Percentiles rank a stretch among this genome's conserved stretches.
Conservation (phyloP, 108 stramenopile genomes). For the Cyclostephanos invisitatus region DNA sequence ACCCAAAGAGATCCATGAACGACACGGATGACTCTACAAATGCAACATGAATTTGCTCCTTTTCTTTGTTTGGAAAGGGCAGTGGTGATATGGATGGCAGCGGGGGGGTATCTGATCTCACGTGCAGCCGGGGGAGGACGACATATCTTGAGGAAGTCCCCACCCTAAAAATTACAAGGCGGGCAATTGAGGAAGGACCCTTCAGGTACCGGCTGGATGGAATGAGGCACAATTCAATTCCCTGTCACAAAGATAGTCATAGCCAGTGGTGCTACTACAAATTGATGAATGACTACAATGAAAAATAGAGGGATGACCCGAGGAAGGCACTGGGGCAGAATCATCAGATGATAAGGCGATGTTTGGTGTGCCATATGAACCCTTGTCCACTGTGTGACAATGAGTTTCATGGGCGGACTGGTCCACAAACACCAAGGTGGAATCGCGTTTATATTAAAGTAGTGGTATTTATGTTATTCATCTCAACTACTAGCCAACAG, state of each 20-base stretch:
- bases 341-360: neutral
- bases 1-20: neutral
- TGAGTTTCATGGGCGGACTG: neutral
- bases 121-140: neutral
- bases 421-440: neutral
- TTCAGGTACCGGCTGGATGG: neutral
- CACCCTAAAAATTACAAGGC: neutral
- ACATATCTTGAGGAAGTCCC: neutral
- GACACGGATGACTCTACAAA: neutral
- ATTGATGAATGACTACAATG: neutral
- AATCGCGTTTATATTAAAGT: no score
- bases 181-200: neutral
- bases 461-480: no score
- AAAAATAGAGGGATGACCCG: neutral
- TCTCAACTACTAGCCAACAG: no score
- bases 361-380: neutral
- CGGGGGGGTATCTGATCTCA: neutral
- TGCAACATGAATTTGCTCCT: neutral
- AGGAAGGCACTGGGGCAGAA: neutral
- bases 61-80: neutral
- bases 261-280: conserved; percentile 2
- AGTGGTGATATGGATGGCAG: neutral
- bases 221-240: neutral
- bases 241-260: neutral
- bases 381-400: neutral